Percentiles rank a stretch among this genome's conserved stretches.
phyloP scores from a whole-genome alignment of 768 basidiomycete genomes.

The Rubroboletus satanas region DNA sequence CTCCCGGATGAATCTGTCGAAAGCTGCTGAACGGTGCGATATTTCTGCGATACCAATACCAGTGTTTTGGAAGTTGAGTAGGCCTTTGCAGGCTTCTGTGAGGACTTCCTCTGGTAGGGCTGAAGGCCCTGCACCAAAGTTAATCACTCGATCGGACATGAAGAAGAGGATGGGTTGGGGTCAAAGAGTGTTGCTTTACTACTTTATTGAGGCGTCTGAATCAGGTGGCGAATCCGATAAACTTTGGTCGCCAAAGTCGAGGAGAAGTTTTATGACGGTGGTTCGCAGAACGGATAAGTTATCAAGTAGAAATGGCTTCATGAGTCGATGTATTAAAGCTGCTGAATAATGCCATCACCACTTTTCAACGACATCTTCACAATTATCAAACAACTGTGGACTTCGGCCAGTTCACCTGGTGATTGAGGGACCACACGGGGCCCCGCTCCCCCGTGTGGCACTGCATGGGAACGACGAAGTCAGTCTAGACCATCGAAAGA shows the following conservation, averaged over 20 bases:
- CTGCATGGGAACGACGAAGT: no score
- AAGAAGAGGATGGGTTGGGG: not conserved
- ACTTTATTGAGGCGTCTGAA: not conserved
- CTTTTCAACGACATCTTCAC: not conserved
- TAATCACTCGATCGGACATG: conserved; percentile 54
- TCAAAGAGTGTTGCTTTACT: not conserved
- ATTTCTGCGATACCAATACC: conserved; percentile 97
- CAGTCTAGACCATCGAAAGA: no score
- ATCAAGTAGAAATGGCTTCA: no score
- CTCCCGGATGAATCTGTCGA: conserved; percentile 61
- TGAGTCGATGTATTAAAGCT: not conserved
- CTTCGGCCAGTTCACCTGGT: no score
- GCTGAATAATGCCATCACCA: not conserved
- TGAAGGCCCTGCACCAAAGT: conserved; percentile 95
- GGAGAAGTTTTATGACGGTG: not conserved
- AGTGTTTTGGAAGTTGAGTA: conserved; percentile 87
- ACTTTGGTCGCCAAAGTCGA: not conserved
- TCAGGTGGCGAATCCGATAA: not conserved
- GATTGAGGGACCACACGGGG: no score
- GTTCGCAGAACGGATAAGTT: not conserved
- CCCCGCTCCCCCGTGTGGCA: no score
- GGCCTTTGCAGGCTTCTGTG: conserved; percentile 71
- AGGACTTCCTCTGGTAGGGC: conserved; percentile 86
- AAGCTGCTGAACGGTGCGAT: conserved; percentile 92
- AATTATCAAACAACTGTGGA: not conserved